Evolutionary conservation across 495 filamentous ascomycete genomes (phyloP), one percentile per base, ranked within the genome.

Genomic region (Talaromyces trachyspermus): DNA sequence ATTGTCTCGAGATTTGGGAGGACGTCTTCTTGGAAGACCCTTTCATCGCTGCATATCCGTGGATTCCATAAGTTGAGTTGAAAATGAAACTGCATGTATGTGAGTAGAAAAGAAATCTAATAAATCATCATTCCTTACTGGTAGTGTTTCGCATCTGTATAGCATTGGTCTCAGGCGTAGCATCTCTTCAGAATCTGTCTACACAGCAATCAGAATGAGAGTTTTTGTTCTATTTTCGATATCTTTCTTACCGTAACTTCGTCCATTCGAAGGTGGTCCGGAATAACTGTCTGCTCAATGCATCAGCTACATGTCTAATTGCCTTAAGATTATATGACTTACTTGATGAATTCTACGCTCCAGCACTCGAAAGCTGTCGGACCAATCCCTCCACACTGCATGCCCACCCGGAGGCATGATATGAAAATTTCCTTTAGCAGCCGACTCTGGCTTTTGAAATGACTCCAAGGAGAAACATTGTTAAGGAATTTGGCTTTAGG

Each of bases 61-160:
- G 38, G 38, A 23, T 46, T 14, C 43, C 43, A 46, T 20, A 46
- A 32, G 29, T 46, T 46, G 17, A 29, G 43, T 9, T 36, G n/a
- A 24, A 46, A 35, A 35, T 24, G 9, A 29, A 46, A 46, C 43
- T 46, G n/a, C n/a, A 33, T 30, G 11, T 19, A 33, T 19, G 29
- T 46, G 17, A 33, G 19, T 10, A 24, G 9, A 19, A 27, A 36
- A 23, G 17, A 18, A 8, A 3, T 2, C 7, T 1, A 14, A 11
- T 23, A 3, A n/a, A 19, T 7, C 6, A 24, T 23, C 11, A 20
- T 30, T 14, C 4, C 43, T 20, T 25, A 46, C 43, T 1, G 26
- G 14, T 3, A 23, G 22, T 10, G 43, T 46, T 29, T 46, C 23
- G 15, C 18, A 32, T 18, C 27, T 36, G 19, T 19, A 46, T 18